phyloP scores from a whole-genome alignment of 345 rosid species.

The Turritis glabra region DNA sequence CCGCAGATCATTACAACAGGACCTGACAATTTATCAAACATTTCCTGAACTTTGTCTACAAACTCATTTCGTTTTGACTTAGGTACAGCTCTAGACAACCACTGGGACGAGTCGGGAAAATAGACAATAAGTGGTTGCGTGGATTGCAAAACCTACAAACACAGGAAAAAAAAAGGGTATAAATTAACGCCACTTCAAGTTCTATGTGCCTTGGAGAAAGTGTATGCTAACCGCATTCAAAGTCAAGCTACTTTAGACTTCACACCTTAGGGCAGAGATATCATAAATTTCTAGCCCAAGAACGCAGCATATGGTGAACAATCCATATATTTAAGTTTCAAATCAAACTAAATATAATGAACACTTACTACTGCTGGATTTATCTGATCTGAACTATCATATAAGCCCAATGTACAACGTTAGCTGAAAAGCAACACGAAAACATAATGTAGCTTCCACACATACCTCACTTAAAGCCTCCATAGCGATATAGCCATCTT shows the following conservation, averaged over 20 bases:
- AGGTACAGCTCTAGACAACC: conserved; percentile 94
- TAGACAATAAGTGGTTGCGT: conserved; percentile 83
- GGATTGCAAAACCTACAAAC: conserved; percentile 76
- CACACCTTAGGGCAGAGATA: neutral
- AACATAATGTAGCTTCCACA: conserved; percentile 4
- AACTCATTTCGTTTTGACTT: conserved; percentile 72
- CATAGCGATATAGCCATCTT: conserved; percentile 79
- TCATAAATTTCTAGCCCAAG: neutral
- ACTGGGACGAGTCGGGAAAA: conserved; percentile 84
- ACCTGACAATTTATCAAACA: conserved; percentile 76
- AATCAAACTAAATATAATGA: neutral
- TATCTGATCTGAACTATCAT: neutral
- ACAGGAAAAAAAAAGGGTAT: conserved; percentile 20
- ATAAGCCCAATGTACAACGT: neutral
- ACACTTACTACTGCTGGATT: conserved; percentile 18
- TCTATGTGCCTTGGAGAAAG: neutral
- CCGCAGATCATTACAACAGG: conserved; percentile 93
- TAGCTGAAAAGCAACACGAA: conserved; percentile 3
- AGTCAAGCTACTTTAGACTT: conserved; percentile 1
- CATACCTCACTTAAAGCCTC: conserved; percentile 86
- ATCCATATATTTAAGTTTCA: conserved; percentile 11
- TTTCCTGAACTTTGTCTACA: conserved; percentile 67
- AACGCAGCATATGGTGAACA: neutral
- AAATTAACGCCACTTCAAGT: neutral
- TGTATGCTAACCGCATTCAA: conserved; percentile 7